A percentile compares a stretch with the other conserved stretches of the same genome.
phyloP scores from a whole-genome alignment of 371 early-diverging fungal genomes.

The Capniomyces stellatus region DNA sequence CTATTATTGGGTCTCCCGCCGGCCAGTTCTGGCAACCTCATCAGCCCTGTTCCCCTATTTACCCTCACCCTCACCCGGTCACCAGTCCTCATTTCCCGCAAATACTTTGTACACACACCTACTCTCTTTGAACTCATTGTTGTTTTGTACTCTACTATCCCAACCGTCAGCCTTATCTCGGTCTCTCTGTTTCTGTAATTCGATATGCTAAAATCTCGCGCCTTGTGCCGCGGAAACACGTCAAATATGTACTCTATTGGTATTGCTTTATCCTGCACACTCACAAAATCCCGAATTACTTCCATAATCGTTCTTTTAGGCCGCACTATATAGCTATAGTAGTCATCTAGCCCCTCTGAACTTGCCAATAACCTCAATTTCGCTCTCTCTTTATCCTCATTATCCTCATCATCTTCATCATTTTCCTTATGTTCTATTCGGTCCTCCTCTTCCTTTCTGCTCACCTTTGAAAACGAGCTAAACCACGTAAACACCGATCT shows the following conservation, averaged over 20 bases:
- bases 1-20: no score
- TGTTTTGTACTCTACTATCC: conserved; percentile 71
- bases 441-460: no score
- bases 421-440: no score
- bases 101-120: conserved; percentile 74
- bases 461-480: conserved; percentile 43
- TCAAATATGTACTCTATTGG: no score
- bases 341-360: conserved; percentile 67
- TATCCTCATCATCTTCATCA: not conserved
- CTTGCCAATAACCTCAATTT: conserved; percentile 60
- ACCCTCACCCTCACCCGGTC: conserved; percentile 32
- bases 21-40: no score
- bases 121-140: conserved; percentile 41
- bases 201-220: conserved; percentile 3
- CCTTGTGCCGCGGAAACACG: conserved; percentile 20
- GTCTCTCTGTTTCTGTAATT: not conserved
- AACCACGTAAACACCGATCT: conserved; percentile 24
- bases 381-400: conserved; percentile 37
- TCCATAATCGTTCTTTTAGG: conserved; percentile 63
- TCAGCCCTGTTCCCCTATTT: conserved; percentile 37
- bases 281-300: conserved; percentile 62
- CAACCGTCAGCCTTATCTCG: conserved; percentile 38
- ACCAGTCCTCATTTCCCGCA: conserved; percentile 28
- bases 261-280: no score
- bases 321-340: conserved; percentile 62